phyloP scores from a whole-genome alignment of 2,329 filamentous ascomycete genomes.

The Sarocladium brachiariae region DNA sequence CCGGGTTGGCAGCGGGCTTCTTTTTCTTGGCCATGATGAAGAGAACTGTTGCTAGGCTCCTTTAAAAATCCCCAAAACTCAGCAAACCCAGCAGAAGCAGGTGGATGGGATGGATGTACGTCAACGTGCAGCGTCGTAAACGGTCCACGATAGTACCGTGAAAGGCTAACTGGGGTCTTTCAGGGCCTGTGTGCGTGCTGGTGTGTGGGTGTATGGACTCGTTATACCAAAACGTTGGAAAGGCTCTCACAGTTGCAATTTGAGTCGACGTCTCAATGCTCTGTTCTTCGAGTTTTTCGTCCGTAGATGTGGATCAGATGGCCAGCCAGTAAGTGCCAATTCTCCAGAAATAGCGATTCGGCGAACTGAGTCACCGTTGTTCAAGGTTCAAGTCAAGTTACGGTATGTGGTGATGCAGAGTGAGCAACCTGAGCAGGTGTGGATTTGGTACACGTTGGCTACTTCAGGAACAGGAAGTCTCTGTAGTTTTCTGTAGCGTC shows the following conservation, averaged over 20 bases:
- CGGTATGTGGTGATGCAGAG: not conserved
- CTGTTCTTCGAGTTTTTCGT: not conserved
- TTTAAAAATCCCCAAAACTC: too few relatives aligned
- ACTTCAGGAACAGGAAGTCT: too few relatives aligned
- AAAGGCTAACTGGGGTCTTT: not conserved
- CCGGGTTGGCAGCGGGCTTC: conserved; percentile 80
- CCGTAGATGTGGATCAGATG: not conserved
- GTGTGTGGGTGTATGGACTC: too few relatives aligned
- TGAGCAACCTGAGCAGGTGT: not conserved
- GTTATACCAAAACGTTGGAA: too few relatives aligned
- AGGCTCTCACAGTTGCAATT: too few relatives aligned
- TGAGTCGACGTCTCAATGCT: too few relatives aligned
- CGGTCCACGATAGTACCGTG: not conserved
- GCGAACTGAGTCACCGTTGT: not conserved
- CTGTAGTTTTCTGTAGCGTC: too few relatives aligned
- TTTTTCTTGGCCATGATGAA: conserved; percentile 80
- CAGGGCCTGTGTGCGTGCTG: not conserved
- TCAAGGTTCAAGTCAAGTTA: not conserved
- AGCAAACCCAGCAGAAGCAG: too few relatives aligned
- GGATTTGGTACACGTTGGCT: not conserved
- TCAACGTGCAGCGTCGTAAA: not conserved
- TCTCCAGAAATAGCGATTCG: not conserved
- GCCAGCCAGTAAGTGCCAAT: not conserved
- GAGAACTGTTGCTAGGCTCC: too few relatives aligned
- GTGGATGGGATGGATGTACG: too few relatives aligned